Evolutionary conservation across 805 yeast species (phyloP), one percentile per base, ranked within the genome.

Genomic region (Ascoidea rubescens): DNA sequence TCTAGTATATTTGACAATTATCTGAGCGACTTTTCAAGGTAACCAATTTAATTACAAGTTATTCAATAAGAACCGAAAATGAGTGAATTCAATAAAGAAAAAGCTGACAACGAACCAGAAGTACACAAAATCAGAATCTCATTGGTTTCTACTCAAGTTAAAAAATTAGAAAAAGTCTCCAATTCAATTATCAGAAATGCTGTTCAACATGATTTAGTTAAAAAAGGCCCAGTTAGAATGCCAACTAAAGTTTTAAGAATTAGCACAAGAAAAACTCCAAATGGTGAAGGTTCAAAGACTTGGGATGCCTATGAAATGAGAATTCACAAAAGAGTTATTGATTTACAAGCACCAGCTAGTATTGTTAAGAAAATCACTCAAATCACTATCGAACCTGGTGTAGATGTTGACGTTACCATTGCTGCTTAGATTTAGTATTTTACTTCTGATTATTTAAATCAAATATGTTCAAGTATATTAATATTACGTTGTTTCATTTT

Each of bases 251-350:
- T 86, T 67, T 86, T 93, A 71, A 88, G 86, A 78, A 80, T 93
- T 79, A 80, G 95, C 78, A 93, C 99, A 87, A 89, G 99, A 87
- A 93, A 93, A 90, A 86, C 99, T 71, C 99, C 99, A 71, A 95
- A 95, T 77, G 99, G 99, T 93, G 97, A 93, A 82, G 99, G 99
- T 93, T 93, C 99, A 67, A 93, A 93, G 91, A 93, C 99, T 69
- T 93, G 97, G 97, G 99, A 93, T 74, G 79, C 95, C 68, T 93
- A 83, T 77, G 99, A 93, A 82, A 86, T 93, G 96, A 91, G 97
- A 86, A 89, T 93, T 82, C 99, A 93, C 96, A 93, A 93, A 95
- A 90, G 99, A 79, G 85, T 88, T 75, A 88, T 93, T 70, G 96
- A 90, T 79, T 82, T 93, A 74, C 91, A 87, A 77, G 96, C 98